phyloP scores from a whole-genome alignment of 768 basidiomycete species.

The Chiua virens region DNA sequence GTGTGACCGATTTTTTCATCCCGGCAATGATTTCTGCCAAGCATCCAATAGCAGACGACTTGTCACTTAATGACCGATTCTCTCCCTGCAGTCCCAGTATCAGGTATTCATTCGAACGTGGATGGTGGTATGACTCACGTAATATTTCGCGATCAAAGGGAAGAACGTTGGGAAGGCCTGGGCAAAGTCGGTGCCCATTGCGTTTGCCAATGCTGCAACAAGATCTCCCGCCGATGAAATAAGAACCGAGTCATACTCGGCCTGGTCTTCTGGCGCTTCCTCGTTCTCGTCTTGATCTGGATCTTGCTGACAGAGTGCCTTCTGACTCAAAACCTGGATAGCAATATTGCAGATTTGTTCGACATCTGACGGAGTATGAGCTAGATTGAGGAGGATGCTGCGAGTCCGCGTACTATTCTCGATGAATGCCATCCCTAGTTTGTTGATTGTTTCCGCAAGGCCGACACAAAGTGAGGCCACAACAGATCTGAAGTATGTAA shows the following conservation, averaged over 20 bases:
- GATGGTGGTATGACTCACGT: conserved; percentile 51
- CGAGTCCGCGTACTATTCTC: conserved; percentile 60
- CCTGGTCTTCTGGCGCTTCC: conserved; percentile 84
- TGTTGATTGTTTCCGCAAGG: conserved; percentile 89
- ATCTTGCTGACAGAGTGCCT: conserved; percentile 94
- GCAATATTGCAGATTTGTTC: conserved; percentile 81
- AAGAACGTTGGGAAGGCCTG: conserved; percentile 84
- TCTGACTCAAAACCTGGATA: conserved; percentile 85
- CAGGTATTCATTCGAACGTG: neutral
- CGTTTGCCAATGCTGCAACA: conserved; percentile 83
- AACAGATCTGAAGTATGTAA: conserved; percentile 59
- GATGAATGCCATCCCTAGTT: conserved; percentile 85
- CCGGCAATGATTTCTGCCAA: conserved; percentile 95
- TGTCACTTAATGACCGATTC: conserved; percentile 84
- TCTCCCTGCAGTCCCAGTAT: conserved; percentile 55
- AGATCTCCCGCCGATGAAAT: conserved; percentile 94
- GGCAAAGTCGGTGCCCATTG: conserved; percentile 82
- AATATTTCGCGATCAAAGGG: conserved; percentile 88
- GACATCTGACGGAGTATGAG: conserved; percentile 47
- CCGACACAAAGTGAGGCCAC: conserved; percentile 85
- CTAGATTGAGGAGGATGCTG: neutral
- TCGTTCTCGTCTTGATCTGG: conserved; percentile 89
- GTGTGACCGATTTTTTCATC: conserved; percentile 83
- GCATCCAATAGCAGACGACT: conserved; percentile 90
- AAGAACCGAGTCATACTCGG: conserved; percentile 95